These are phyloP conservation scores for Yamadazyma jaroonii DNA, from an alignment of 1,139 yeast species.

Conservation along the genomic window DNA sequence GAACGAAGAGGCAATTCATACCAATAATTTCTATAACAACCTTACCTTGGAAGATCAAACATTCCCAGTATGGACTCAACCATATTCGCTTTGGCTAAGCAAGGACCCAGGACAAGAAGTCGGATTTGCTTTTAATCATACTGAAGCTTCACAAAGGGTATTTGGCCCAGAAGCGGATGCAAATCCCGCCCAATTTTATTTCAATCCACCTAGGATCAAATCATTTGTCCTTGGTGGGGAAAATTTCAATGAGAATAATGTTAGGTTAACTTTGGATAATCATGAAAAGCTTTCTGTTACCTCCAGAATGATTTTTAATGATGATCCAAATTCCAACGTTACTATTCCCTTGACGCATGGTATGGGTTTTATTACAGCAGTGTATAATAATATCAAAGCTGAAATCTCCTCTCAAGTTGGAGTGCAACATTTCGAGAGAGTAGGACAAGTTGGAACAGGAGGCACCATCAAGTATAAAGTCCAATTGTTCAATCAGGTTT, in stretches of 20 bases:
- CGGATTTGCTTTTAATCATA: slow-evolving; percentile 45
- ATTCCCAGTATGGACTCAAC: slow-evolving; percentile 47
- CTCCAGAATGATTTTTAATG: slow-evolving; percentile 15
- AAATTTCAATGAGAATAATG: slow-evolving; percentile 20
- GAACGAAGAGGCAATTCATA: slow-evolving; percentile 35
- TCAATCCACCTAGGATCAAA: slow-evolving; percentile 46
- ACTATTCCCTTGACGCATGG: slow-evolving; percentile 48
- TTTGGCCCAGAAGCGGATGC: slow-evolving; percentile 43
- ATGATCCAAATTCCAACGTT: slow-evolving; percentile 16
- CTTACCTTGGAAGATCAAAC: slow-evolving; percentile 44
- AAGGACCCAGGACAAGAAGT: slow-evolving; percentile 37
- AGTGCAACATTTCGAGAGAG: slow-evolving; percentile 40
- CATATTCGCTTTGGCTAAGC: slow-evolving; percentile 45
- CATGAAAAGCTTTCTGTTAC: slow-evolving; percentile 37
- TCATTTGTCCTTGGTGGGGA: slow-evolving; percentile 39
- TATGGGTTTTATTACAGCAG: slow-evolving; percentile 68
- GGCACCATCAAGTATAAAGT: slow-evolving; percentile 26
- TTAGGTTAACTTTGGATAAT: slow-evolving; percentile 22
- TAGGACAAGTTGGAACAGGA: slow-evolving; percentile 13
- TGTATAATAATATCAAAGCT: slow-evolving; percentile 55
- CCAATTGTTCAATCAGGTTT: slow-evolving; percentile 38
- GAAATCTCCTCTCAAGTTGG: slow-evolving; percentile 64
- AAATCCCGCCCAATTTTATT: slow-evolving; percentile 41
- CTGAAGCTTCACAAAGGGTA: slow-evolving; percentile 39
- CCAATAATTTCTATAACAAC: slow-evolving; percentile 45